phyloP scores from a whole-genome alignment of 228 moss, liverwort and hornwort genomes.

The Sphagnum fallax region DNA sequence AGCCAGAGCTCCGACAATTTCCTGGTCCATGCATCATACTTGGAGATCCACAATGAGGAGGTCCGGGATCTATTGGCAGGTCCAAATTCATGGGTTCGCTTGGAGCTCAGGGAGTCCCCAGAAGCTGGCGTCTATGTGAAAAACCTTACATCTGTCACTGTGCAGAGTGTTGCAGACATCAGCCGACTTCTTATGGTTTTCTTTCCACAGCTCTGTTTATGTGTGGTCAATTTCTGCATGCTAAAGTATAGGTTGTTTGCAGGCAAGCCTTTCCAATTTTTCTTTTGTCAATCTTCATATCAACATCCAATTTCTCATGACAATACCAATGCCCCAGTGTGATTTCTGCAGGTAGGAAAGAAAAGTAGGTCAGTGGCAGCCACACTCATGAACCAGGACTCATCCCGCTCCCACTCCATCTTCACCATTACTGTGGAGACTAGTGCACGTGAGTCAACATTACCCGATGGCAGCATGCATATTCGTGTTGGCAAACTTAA shows the following conservation, averaged over 20 bases:
- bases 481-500: constrained; percentile 95
- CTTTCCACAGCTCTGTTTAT: background rate
- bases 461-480: constrained; percentile 53
- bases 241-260: background rate
- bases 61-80: constrained; percentile 71
- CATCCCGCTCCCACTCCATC: constrained; percentile 95
- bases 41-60: constrained; percentile 98
- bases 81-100: constrained; percentile 31
- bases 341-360: constrained; percentile 63
- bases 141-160: constrained; percentile 90
- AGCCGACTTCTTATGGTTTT: constrained; percentile 69
- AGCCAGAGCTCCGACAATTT: constrained; percentile 97
- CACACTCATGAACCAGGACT: constrained; percentile 97
- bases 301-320: background rate
- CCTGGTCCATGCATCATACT: constrained; percentile 87
- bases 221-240: background rate
- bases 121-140: constrained; percentile 93
- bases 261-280: background rate
- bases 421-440: constrained; percentile 90
- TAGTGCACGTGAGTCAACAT: constrained; percentile 57
- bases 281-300: background rate
- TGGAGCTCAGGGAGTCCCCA: constrained; percentile 82
- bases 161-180: constrained; percentile 86
- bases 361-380: constrained; percentile 94
- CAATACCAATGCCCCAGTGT: background rate